A percentile compares a stretch with the other conserved stretches of the same genome.
phyloP scores from a whole-genome alignment of 176 grass and related monocot species.

The Phoenix dactylifera region DNA sequence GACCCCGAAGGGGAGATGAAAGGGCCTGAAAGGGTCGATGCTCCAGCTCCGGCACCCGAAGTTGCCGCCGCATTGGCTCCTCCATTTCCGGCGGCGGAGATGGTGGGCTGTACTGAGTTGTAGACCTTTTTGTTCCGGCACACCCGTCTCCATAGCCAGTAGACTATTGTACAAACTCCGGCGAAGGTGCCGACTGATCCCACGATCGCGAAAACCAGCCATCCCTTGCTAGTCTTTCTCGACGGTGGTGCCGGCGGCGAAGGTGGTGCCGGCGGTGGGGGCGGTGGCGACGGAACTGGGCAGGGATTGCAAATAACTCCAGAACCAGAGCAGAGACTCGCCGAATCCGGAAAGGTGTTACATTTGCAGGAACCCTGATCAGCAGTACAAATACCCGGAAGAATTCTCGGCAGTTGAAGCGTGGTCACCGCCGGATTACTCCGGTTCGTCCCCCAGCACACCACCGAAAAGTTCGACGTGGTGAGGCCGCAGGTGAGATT shows the following conservation, averaged over 20 bases:
- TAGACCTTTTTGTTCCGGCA: constrained; percentile 71
- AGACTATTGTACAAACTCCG: constrained; percentile 54
- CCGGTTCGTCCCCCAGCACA: constrained; percentile 41
- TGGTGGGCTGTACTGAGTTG: constrained; percentile 74
- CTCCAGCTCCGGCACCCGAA: neutral
- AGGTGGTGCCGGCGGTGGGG: neutral
- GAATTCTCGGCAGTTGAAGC: constrained; percentile 24
- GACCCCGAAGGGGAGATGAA: constrained; percentile 28
- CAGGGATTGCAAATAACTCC: constrained; percentile 35
- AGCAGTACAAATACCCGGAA: constrained; percentile 53
- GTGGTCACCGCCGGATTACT: constrained; percentile 6
- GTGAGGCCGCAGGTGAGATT: constrained; percentile 70
- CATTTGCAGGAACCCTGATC: constrained; percentile 24
- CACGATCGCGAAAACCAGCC: constrained; percentile 52
- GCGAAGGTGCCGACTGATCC: constrained; percentile 55
- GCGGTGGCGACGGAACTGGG: neutral
- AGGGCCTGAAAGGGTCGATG: constrained; percentile 16
- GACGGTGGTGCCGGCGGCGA: neutral
- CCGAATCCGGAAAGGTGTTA: constrained; percentile 23
- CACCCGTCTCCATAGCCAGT: constrained; percentile 46
- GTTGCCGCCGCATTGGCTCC: neutral
- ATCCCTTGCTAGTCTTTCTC: constrained; percentile 7
- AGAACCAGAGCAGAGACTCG: constrained; percentile 21
- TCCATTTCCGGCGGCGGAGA: neutral
- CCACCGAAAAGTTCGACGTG: constrained; percentile 21